Base-by-base conservation (phyloP, 805 yeast genomes). In the Starmera caribaea region DNA sequence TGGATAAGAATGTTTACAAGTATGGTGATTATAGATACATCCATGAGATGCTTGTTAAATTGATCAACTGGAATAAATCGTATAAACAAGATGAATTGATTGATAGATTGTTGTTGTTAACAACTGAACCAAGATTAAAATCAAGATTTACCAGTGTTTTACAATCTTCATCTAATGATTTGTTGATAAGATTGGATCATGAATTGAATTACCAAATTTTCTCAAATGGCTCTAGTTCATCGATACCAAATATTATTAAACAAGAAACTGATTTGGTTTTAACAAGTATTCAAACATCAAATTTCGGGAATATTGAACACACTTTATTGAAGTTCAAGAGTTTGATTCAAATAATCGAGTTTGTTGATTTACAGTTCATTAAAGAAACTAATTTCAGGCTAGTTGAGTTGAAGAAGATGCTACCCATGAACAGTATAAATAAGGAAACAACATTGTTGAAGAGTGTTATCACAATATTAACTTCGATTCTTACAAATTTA, bases 71-170 rank as follows among this genome's bases (percentile, higher is more conserved):
- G 50, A 37, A 34, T 11, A 16, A 16, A 5, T 14, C 3, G 2
- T 12, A 37, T 3, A 16, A 30, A 8, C 9, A 43, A 3, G 6
- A 16, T 3, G 32, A 28, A 10, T 16, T 41, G 3, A 30, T 45
- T n/a, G n/a, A 35, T 1, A 35, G 34, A 4, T 46, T 45, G 46
- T 16, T 26, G 13, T 11, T 28, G 4, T n/a, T 39, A 4, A 39
- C 43, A 5, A 36, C 21, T 8, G 10, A 38, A 10, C 17, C 12
- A 3, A 17, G 12, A 13, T 32, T 43, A 7, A 31, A 32, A 14
- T 35, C 33, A 13, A 38, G 50, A 27, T 38, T 46, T 5, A 16
- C 41, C n/a, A 45, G 45, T 15, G 34, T 38, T 16, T 30, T 46
- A 21, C 35, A 36, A 3, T 4, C 6, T 26, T 32, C 26, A 10